Evolutionary conservation across 2,329 filamentous ascomycete genomes (phyloP).

Genomic region (Diaporthe batatas): DNA sequence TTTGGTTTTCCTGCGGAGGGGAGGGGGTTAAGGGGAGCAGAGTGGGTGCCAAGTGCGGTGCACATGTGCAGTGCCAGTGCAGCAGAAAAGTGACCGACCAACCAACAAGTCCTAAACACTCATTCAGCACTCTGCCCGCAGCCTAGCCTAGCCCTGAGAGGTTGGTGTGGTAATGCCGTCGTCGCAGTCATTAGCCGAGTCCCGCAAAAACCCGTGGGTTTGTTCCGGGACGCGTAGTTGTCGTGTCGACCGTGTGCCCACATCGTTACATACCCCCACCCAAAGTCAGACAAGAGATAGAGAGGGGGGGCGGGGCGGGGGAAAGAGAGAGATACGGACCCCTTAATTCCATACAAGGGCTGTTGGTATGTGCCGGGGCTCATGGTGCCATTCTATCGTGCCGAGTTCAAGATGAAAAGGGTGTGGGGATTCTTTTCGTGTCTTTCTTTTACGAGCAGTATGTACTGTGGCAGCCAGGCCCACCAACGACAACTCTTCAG

Average conservation of each 20-base stretch:
- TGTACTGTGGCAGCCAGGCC: too few relatives aligned
- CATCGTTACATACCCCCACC: background rate
- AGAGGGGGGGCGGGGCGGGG: too few relatives aligned
- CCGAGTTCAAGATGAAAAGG: background rate
- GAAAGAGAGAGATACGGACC: background rate
- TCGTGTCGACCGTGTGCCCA: slow-evolving; percentile 11
- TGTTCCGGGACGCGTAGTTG: background rate
- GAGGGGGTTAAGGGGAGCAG: background rate
- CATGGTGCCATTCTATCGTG: slow-evolving; percentile 18
- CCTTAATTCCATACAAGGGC: slow-evolving; percentile 11
- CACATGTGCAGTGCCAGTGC: background rate
- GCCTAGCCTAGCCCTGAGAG: background rate
- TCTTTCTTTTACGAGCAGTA: too few relatives aligned
- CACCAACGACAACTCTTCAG: too few relatives aligned
- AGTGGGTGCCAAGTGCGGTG: background rate
- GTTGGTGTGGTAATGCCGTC: background rate
- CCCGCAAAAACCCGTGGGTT: background rate
- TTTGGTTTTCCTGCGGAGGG: too few relatives aligned
- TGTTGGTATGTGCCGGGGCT: too few relatives aligned
- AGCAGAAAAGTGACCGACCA: background rate
- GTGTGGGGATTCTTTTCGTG: background rate
- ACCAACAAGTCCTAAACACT: too few relatives aligned
- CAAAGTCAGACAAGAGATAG: background rate
- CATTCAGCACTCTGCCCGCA: too few relatives aligned
- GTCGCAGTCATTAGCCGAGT: slow-evolving; percentile 5